Percentiles rank a stretch among this genome's conserved stretches.
These are phyloP conservation scores for Fusarium coicis DNA, from an alignment of 2,329 filamentous ascomycete species.

Conservation along the genomic window DNA sequence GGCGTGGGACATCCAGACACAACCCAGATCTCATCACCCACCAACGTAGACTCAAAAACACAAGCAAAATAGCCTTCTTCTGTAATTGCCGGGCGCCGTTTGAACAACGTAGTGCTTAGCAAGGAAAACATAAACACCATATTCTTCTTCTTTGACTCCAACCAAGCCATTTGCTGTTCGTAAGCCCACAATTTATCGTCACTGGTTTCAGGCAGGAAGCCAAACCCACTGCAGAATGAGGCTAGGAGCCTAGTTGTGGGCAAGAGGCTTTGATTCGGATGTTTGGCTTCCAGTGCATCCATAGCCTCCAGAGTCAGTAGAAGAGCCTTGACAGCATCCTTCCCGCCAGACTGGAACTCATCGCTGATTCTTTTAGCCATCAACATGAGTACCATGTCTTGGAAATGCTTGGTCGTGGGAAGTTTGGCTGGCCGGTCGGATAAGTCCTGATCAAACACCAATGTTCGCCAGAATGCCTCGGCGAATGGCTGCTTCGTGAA, in stretches of 20 bases:
- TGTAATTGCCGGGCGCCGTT: background rate
- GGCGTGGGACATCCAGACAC: background rate
- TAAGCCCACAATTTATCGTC: background rate
- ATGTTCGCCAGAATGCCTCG: slow-evolving; percentile 1
- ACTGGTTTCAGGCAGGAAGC: background rate
- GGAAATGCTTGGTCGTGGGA: background rate
- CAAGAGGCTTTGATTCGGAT: background rate
- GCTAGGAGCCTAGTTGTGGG: background rate
- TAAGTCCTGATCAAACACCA: background rate
- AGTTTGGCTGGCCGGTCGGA: background rate
- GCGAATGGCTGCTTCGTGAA: background rate
- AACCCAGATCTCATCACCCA: background rate
- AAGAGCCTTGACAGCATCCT: background rate
- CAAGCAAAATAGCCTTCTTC: background rate
- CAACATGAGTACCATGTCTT: background rate
- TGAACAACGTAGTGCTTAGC: background rate
- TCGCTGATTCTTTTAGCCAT: background rate
- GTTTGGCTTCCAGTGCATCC: background rate
- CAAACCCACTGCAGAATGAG: background rate
- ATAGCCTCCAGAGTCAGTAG: background rate
- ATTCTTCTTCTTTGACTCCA: background rate
- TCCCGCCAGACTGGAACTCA: background rate
- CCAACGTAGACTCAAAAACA: background rate
- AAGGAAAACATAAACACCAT: background rate
- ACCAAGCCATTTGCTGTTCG: background rate